Evolutionary conservation across 2,329 filamentous ascomycete genomes (phyloP), one percentile per base, ranked within the genome.

Genomic region (Mariannaea elegans): DNA sequence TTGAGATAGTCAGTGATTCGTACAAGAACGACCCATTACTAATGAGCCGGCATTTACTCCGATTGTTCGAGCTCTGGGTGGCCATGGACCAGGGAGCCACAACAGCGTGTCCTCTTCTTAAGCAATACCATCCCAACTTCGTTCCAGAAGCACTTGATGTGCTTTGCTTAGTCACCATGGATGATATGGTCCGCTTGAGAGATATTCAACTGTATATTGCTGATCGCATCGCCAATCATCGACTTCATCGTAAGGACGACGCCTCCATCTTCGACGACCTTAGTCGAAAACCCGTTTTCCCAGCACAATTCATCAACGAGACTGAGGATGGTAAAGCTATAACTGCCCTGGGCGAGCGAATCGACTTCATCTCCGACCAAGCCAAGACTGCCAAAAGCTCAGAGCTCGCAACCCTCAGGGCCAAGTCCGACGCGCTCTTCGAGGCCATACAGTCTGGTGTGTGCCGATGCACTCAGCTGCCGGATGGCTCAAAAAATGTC

Each of bases 11-110:
- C 1, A 62, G 57, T 9, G 36, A 53, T 7, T 29, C 63, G 1
- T 80, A 83, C 50, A 59, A 81, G 0, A 34, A 66, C 0, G 49
- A 62, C 2, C 74, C 78, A 2, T 62, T 69, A 0, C 63, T 74
- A 0, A 65, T 65, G 57, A 71, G 69, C 19, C 57, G 47, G 2
- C 46, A 65, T 29, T 71, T 90, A 0, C 76, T 91, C 1, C 79
- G 75, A 7, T 41, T 86, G 0, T 80, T 90, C 67, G 82, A 86
- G 48, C 63, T 88, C 0, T 91, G 87, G 88, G 69, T 83, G 3
- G 65, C 70, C 1, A 79, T 90, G 70, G 89, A 91, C 61, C 65
- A 74, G 10, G 71, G 68, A n/a, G 81, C 82, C 0, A 72, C 77
- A 0, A 10, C 42, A 0, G 60, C 62, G 0, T 85, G 77, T 45